phyloP scores from a whole-genome alignment of 2,329 filamentous ascomycete genomes.

The Ophiostoma montium region DNA sequence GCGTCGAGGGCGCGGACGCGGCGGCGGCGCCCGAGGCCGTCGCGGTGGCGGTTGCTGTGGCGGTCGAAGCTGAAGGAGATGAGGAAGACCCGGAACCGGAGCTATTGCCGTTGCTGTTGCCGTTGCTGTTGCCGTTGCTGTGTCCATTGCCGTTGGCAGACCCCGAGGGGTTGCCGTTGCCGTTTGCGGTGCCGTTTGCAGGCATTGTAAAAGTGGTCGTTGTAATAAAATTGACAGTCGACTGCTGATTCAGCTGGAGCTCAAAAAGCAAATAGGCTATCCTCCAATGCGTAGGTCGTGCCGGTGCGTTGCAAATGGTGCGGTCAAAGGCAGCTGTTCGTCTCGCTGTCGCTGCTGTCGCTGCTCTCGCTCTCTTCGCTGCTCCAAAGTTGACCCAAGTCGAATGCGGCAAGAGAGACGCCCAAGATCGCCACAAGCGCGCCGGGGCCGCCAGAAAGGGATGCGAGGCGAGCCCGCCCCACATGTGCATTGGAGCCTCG shows the following conservation, averaged over 20 bases:
- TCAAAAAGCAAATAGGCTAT: too few relatives aligned
- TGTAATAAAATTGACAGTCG: too few relatives aligned
- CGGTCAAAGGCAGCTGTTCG: conserved; percentile 4
- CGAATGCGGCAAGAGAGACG: background rate
- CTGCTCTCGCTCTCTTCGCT: too few relatives aligned
- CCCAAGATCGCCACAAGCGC: conserved; percentile 1
- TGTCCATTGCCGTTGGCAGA: background rate
- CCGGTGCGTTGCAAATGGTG: too few relatives aligned
- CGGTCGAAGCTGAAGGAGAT: background rate
- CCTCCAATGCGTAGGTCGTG: too few relatives aligned
- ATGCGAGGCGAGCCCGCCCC: background rate
- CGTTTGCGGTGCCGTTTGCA: background rate
- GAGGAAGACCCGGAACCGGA: too few relatives aligned
- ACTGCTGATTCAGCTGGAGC: too few relatives aligned
- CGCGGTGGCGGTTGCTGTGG: background rate
- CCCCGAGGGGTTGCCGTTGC: too few relatives aligned
- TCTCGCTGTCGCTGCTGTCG: too few relatives aligned
- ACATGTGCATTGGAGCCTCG: too few relatives aligned
- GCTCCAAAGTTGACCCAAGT: too few relatives aligned
- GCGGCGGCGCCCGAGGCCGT: background rate
- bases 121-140: background rate
- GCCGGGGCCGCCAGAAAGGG: background rate
- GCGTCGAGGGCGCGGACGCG: conserved; percentile 29
- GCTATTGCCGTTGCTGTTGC: background rate
- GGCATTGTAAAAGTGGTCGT: too few relatives aligned